These are phyloP conservation scores for Oryza coarctata DNA, from an alignment of 176 grass and related monocot genomes.

Conservation along the genomic window DNA sequence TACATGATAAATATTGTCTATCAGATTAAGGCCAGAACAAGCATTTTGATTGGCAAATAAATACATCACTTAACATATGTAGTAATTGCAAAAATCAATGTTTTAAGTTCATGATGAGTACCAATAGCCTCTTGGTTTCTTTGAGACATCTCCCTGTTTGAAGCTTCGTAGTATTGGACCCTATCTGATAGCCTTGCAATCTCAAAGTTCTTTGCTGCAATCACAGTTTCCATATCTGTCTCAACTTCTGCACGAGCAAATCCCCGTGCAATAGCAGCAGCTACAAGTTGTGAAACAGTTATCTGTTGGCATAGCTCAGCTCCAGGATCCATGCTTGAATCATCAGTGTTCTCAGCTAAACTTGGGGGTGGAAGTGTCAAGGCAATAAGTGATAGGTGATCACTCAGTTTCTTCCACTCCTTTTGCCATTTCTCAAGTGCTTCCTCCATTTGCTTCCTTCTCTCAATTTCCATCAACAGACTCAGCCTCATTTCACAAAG, in stretches of 20 bases:
- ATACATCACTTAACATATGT: not conserved
- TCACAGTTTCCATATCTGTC: constrained; percentile 63
- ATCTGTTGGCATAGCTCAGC: constrained; percentile 78
- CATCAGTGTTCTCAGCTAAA: constrained; percentile 43
- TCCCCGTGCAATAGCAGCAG: constrained; percentile 56
- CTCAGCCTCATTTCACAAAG: constrained; percentile 74
- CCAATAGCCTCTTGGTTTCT: constrained; percentile 98
- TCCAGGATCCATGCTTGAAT: constrained; percentile 60
- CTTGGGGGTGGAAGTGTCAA: constrained; percentile 55
- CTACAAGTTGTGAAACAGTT: constrained; percentile 70
- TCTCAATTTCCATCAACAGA: constrained; percentile 81
- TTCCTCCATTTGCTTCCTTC: constrained; percentile 83
- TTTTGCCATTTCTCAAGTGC: constrained; percentile 61
- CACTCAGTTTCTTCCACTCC: constrained; percentile 71
- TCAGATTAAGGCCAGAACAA: not conserved
- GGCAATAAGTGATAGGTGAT: constrained; percentile 66
- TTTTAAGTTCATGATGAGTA: constrained; percentile 45
- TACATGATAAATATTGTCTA: not conserved
- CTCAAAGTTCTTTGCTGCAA: constrained; percentile 89
- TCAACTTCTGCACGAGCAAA: constrained; percentile 66
- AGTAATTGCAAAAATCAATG: not conserved
- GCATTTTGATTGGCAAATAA: not conserved
- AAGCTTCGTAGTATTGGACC: constrained; percentile 95
- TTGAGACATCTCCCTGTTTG: constrained; percentile 95
- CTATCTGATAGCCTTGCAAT: constrained; percentile 86